These are phyloP conservation scores for Teratosphaeria destructans DNA, from an alignment of 2,329 filamentous ascomycete species.

Conservation along the genomic window DNA sequence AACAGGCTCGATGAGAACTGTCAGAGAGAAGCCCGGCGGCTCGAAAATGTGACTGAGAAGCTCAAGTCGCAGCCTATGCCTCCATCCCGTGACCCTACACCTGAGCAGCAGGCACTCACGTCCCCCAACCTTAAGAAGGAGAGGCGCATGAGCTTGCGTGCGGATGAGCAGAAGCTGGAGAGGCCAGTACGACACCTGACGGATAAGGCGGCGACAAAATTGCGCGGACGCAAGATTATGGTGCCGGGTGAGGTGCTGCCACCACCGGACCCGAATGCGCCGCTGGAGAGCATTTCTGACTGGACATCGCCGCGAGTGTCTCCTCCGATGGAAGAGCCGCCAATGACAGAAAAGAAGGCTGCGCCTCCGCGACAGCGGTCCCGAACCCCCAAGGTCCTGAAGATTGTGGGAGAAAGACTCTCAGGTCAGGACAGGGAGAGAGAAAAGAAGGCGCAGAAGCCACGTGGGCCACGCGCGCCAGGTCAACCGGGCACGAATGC, in stretches of 20 bases:
- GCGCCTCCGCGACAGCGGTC: constrained; percentile 20
- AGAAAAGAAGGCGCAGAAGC: constrained; percentile 36
- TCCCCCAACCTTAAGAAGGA: constrained; percentile 26
- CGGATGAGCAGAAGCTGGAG: constrained; percentile 18
- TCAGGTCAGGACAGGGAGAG: constrained; percentile 13
- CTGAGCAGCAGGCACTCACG: constrained; percentile 23
- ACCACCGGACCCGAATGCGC: constrained; percentile 33
- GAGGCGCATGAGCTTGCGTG: constrained; percentile 18
- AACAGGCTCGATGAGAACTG: constrained; percentile 25
- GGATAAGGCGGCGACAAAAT: constrained; percentile 25
- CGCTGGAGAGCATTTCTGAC: constrained; percentile 26
- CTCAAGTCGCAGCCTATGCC: constrained; percentile 51
- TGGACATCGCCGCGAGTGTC: constrained; percentile 30
- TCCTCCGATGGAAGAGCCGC: constrained; percentile 21
- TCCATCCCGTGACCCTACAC: constrained; percentile 51
- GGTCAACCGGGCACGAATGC: constrained; percentile 43
- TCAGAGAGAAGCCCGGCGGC: constrained; percentile 36
- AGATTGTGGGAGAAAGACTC: constrained; percentile 15
- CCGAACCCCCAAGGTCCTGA: constrained; percentile 28
- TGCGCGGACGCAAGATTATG: constrained; percentile 28
- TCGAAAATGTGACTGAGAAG: constrained; percentile 51
- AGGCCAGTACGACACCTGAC: constrained; percentile 15
- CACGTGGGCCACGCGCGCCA: constrained; percentile 29
- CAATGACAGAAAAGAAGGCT: constrained; percentile 9
- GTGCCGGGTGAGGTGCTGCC: constrained; percentile 35